Base-by-base conservation (phyloP, 2,329 filamentous ascomycete genomes). In the Colletotrichum tabaci region DNA sequence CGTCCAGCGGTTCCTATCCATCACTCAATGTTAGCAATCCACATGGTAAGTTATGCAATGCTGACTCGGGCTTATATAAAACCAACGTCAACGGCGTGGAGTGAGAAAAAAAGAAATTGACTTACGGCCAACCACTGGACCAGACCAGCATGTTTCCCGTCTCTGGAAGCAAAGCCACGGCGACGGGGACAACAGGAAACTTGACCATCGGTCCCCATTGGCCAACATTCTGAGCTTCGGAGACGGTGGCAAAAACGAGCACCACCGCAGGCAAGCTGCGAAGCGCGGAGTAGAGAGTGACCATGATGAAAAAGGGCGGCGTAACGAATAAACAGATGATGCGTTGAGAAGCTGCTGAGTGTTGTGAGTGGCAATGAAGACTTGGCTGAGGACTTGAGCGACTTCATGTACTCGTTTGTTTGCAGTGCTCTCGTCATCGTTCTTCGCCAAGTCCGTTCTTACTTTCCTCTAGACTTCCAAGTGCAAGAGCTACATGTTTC, bases 181-280 rank as follows among this genome's bases (percentile, higher is more conserved):
- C 77, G 16, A 78, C 81, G 13, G 81, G 79, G 1, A 83, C 79
- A 21, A 82, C 77, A 3, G 81, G 80, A 46, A 83, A 79, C 74
- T 81, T 75, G 35, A 83, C 70, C 0, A 81, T 82, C 5, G 75
- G 74, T 2, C 79, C 77, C 81, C 81, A 83, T 61, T 74, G 74
- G 9, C 80, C 81, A 9, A 72, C 67, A 38, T 74, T 53, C 30
- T 69, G 65, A 7, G 65, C 65, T 16, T 67, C 57, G 10, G 40
- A 46, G n/a, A 38, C 40, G 8, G 57, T 30, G 49, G 42, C 49
- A 3, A 62, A 26, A 6, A 49, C 50, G 4, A 67, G 40, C 30
- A 67, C n/a, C 4, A 40, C 65, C 4, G 50, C 65, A 26, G 65
- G 58, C 26, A 67, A 40, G 58, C 16, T 57, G 42, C 58, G 49